Evolutionary conservation across 192 early-diverging fungal species (phyloP).

Genomic region (Ambispora gerdemannii): DNA sequence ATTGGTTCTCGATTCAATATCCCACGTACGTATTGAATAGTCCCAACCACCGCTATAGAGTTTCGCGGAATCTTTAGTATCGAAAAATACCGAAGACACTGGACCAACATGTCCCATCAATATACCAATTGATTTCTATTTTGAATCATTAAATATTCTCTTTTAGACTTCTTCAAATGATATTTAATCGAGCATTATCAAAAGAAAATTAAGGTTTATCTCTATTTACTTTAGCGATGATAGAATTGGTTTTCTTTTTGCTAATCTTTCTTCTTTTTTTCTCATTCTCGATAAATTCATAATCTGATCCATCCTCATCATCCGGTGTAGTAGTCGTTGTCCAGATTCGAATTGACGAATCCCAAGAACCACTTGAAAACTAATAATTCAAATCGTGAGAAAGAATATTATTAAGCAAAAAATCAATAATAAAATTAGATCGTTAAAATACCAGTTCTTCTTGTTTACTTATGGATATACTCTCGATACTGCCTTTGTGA

Average conservation of each 20-base stretch:
- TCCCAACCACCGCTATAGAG: conserved; percentile 91
- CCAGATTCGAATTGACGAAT: conserved; percentile 81
- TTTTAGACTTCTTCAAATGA: no score
- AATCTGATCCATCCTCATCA: conserved; percentile 42
- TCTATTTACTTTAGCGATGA: no score
- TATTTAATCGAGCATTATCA: no score
- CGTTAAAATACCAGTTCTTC: conserved; percentile 42
- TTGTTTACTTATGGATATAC: conserved; percentile 61
- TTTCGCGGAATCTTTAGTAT: conserved; percentile 53
- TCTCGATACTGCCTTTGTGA: conserved; percentile 77
- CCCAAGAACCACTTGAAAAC: conserved; percentile 73
- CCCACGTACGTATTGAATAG: conserved; percentile 90
- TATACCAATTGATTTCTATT: conserved; percentile 40
- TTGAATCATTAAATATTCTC: not conserved
- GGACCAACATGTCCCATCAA: conserved; percentile 74
- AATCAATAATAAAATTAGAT: not conserved
- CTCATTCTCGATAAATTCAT: conserved; percentile 38
- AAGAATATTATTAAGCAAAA: conserved; percentile 14
- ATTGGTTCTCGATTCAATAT: conserved; percentile 74
- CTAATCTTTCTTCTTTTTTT: conserved; percentile 52
- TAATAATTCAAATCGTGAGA: conserved; percentile 31
- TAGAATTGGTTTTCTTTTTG: conserved; percentile 29
- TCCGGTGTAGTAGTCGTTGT: conserved; percentile 54
- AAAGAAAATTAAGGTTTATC: no score
- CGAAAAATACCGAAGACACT: conserved; percentile 72